Base-by-base conservation (phyloP, 345 rosid species). In the Crucihimalaya himalaica region DNA sequence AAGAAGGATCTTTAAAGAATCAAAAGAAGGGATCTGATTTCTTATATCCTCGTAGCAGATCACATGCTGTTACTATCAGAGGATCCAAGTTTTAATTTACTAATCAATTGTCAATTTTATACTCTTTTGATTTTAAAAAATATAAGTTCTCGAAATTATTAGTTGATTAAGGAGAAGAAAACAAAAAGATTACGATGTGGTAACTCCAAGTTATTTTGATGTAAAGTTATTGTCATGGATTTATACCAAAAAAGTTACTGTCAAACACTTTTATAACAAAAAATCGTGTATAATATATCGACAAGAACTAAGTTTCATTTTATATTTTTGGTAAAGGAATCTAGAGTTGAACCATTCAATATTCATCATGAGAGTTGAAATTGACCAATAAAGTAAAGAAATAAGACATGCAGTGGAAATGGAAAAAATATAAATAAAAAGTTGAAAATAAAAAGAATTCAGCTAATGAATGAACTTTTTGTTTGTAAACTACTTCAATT, bases 21-120 rank as follows among this genome's bases (percentile, higher is more conserved):
- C 18, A 18, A 19, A 62, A 51, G 48, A 76, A 63, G 7, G 71
- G 70, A 54, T 63, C 61, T 70, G 80, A 65, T n/a, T 57, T 40
- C 10, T 54, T 70, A 66, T 81, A 68, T 46, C 78, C 85, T 4
- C 80, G 88, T 68, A 84, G 90, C 55, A 86, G 76, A 78, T 81
- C 83, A 43, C 66, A 55, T 47, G 85, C 90, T n/a, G 78, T 79
- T 43, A 52, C 66, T 55, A 5, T 75, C 2, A 32, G 39, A 60
- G 68, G 57, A n/a, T 68, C 74, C 13, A 75, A 68, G 63, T 75
- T 68, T 75, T 75, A 54, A 9, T 68, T 29, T 31, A 59, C 68
- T 20, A 25, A 11, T 27, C 48, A 6, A 52, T 13, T 63, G 2
- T 65, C 18, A 39, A n/a, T 23, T 16, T 56, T n/a, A 15, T 29